Conservation (phyloP, 2,329 filamentous ascomycete genomes). For the Aspergillus clavatus region DNA sequence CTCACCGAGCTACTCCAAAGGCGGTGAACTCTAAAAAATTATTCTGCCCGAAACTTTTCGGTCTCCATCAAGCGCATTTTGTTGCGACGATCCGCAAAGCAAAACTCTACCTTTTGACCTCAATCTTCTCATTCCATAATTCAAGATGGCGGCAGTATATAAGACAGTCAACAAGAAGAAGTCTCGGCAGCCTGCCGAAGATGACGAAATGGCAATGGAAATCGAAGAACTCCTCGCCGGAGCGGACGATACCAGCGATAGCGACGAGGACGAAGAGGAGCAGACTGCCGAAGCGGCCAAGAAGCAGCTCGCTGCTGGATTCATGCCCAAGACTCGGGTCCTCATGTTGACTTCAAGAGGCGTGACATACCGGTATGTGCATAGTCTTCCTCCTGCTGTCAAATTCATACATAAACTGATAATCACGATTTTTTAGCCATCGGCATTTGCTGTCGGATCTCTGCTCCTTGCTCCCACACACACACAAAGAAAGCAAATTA, state of each 20-base stretch:
- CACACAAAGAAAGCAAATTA: conserved; percentile 91
- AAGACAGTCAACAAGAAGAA: conserved; percentile 64
- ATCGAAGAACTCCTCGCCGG: conserved; percentile 34
- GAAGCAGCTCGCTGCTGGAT: conserved; percentile 31
- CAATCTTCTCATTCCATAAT: conserved; percentile 17
- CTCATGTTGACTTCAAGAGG: conserved; percentile 89
- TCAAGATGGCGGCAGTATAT: conserved; percentile 66
- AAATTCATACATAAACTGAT: not conserved
- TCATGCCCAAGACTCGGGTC: conserved; percentile 56
- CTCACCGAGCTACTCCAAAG: conserved; percentile 6
- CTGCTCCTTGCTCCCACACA: conserved; percentile 81
- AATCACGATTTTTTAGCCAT: conserved; percentile 58
- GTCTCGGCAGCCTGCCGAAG: conserved; percentile 45
- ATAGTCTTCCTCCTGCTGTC: not conserved
- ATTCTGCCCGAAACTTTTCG: conserved; percentile 36
- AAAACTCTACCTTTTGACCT: conserved; percentile 9
- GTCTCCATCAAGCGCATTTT: conserved; percentile 17
- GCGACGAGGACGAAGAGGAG: conserved; percentile 34
- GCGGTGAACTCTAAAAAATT: conserved; percentile 31
- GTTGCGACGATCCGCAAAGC: conserved; percentile 10
- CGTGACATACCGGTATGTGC: conserved; percentile 71
- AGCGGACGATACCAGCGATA: conserved; percentile 37
- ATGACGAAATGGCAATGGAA: conserved; percentile 43
- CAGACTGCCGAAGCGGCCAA: conserved; percentile 25
- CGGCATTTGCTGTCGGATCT: conserved; percentile 90